A percentile compares a stretch with the other conserved stretches of the same genome.
These are phyloP conservation scores for Hypholoma sublateritium DNA, from an alignment of 768 basidiomycete genomes.

Conservation along the genomic window DNA sequence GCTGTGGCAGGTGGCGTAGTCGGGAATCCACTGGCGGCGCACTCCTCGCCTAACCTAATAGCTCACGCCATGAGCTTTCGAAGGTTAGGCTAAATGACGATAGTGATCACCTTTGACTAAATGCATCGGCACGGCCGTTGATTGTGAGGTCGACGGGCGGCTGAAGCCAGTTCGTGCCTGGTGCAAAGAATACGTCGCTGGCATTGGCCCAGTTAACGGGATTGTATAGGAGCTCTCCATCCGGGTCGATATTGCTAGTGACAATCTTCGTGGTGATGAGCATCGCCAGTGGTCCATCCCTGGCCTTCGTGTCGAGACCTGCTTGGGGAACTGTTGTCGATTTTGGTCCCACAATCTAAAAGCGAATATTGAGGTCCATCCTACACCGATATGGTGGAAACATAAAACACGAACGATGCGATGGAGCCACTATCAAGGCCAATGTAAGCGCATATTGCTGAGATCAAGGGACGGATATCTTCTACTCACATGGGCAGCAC, in stretches of 20 bases:
- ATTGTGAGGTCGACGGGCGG: constrained; percentile 41
- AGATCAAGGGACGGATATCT: background rate
- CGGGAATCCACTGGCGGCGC: constrained; percentile 25
- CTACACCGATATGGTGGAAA: background rate
- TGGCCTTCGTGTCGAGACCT: constrained; percentile 50
- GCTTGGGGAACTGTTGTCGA: constrained; percentile 54
- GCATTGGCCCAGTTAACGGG: constrained; percentile 48
- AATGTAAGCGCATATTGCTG: background rate
- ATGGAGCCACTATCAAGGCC: constrained; percentile 38
- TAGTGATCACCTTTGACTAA: constrained; percentile 45
- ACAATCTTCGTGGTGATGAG: constrained; percentile 46
- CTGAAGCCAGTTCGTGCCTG: constrained; percentile 47
- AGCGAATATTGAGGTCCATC: background rate
- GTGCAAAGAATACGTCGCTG: constrained; percentile 40
- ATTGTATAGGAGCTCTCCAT: constrained; percentile 44
- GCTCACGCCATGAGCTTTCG: background rate
- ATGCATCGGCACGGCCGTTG: constrained; percentile 51
- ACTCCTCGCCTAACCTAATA: constrained; percentile 47
- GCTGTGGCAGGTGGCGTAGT: constrained; percentile 38
- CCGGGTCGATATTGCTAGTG: constrained; percentile 42
- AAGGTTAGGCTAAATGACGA: background rate
- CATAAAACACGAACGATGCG: constrained; percentile 36
- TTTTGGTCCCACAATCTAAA: constrained; percentile 54
- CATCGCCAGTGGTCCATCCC: constrained; percentile 50
- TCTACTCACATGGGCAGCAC: constrained; percentile 53